Percentiles rank a stretch among this genome's conserved stretches.
Evolutionary conservation across 345 rosid species (phyloP).

Genomic region (Cardamine resedifolia): DNA sequence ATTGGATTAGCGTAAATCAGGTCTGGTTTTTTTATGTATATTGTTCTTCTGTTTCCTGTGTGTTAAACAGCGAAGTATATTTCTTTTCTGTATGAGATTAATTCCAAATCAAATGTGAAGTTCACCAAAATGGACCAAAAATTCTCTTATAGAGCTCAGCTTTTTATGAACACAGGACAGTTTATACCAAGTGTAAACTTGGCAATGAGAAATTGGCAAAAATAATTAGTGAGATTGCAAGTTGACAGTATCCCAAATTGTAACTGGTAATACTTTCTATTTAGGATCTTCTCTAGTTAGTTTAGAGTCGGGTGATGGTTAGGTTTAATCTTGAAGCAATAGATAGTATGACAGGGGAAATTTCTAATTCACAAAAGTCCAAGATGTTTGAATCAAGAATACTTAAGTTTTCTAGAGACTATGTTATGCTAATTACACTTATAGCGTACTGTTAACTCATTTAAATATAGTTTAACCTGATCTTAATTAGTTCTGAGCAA

Average conservation of each 20-base stretch:
- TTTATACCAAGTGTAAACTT: conserved; percentile 14
- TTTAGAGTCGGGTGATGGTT: not conserved
- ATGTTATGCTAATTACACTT: conserved; percentile 7
- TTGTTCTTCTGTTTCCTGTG: not conserved
- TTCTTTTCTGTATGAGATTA: not conserved
- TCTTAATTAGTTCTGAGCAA: not conserved
- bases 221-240: not conserved
- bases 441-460: not conserved
- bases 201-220: not conserved
- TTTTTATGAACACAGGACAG: not conserved
- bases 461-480: not conserved
- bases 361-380: not conserved
- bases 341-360: not conserved
- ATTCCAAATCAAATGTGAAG: not conserved
- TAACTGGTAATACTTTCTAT: not conserved
- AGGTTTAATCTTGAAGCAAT: not conserved
- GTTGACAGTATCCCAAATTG: not conserved
- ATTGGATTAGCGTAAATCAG: conserved; percentile 72
- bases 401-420: conserved; percentile 4
- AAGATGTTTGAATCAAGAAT: not conserved
- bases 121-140: not conserved
- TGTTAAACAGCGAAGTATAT: not conserved
- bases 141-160: conserved; percentile 7
- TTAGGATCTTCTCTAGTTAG: conserved; percentile 3
- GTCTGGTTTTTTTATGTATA: conserved; percentile 39